These are phyloP conservation scores for Backusella luteola DNA, from an alignment of 192 early-diverging fungal genomes.

Conservation along the genomic window DNA sequence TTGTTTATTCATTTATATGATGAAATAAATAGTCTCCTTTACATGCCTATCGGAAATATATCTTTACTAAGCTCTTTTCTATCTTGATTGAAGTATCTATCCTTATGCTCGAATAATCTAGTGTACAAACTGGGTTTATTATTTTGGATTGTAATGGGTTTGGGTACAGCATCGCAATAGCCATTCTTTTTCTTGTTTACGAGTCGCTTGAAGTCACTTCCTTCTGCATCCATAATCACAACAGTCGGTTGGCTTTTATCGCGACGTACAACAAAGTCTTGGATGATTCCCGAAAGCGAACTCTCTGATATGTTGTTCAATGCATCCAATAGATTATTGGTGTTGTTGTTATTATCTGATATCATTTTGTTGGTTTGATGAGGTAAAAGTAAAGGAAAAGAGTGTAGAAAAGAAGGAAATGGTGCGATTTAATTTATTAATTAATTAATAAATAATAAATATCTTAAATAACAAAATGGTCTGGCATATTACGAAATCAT, in stretches of 20 bases:
- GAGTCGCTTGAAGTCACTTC: neutral
- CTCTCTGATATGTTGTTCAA: neutral
- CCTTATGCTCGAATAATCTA: neutral
- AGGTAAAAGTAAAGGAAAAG: neutral
- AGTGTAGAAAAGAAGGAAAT: neutral
- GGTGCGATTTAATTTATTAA: neutral
- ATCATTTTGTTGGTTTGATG: neutral
- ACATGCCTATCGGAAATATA: slow-evolving; percentile 4
- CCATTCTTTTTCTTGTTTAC: neutral
- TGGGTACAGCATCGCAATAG: neutral
- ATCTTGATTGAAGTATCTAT: neutral
- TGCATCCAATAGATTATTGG: neutral
- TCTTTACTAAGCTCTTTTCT: slow-evolving; percentile 3
- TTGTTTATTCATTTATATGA: neutral
- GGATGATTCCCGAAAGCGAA: neutral
- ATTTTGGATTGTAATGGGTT: neutral
- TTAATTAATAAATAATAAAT: neutral
- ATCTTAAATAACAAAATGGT: neutral
- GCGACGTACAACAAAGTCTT: neutral
- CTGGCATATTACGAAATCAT: neutral
- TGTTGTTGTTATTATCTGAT: neutral
- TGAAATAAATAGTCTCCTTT: neutral
- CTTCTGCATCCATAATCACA: neutral
- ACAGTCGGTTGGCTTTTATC: neutral
- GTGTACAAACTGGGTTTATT: neutral